Conservation (phyloP, 2,329 filamentous ascomycete species). For the Penicillium sp. region DNA sequence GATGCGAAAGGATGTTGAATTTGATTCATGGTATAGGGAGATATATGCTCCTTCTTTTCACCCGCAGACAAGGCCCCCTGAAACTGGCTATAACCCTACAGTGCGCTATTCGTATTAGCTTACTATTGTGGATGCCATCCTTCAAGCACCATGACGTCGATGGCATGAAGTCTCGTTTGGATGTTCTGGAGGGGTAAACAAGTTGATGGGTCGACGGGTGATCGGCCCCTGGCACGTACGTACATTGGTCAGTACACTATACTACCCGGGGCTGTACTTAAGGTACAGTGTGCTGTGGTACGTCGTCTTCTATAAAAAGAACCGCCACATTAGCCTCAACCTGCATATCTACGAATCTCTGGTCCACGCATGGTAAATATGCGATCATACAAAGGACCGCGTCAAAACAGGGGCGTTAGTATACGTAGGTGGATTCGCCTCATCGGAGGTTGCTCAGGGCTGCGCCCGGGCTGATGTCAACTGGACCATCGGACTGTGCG, state of each 20-base stretch:
- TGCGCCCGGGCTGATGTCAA: not conserved
- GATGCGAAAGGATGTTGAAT: not conserved
- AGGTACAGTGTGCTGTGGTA: not conserved
- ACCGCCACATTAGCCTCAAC: not conserved
- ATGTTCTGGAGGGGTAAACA: not conserved
- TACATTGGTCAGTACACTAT: not conserved
- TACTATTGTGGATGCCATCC: not conserved
- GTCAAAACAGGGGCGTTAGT: not conserved
- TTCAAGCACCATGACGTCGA: constrained; percentile 6
- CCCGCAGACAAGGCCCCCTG: not conserved
- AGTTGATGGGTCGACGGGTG: not conserved
- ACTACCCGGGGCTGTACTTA: too few species aligned
- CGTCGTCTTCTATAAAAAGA: constrained; percentile 6
- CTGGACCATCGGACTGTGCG: not conserved
- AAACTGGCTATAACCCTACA: not conserved
- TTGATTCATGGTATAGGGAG: not conserved
- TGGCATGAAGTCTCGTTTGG: not conserved
- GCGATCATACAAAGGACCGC: not conserved
- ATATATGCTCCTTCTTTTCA: not conserved
- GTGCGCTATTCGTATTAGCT: constrained; percentile 1
- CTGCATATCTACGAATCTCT: not conserved
- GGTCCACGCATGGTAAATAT: not conserved
- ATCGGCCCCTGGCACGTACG: not conserved
- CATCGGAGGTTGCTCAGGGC: not conserved
- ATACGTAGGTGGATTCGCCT: not conserved